Base-by-base conservation (phyloP, 2,329 filamentous ascomycete genomes). In the Penicillium italicum region DNA sequence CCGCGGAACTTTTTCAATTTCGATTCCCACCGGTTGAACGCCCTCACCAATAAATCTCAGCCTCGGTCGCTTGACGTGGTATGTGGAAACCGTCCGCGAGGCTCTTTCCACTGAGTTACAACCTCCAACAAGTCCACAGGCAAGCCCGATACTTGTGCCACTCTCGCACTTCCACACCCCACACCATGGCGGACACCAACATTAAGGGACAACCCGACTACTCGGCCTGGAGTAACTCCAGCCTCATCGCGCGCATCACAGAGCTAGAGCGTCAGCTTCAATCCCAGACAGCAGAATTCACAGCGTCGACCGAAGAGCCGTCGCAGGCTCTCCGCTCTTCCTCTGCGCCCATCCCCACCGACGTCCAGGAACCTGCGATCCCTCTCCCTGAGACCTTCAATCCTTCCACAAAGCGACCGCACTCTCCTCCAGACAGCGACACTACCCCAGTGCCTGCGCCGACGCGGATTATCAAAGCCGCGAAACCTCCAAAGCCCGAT, bases 231-330 rank as follows among this genome's bases (percentile, higher is more conserved):
- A 85, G 82, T 51, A 85, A 84, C 59, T 80, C 85, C 37, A 83
- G 83, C 42, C 82, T 94, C 36, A 82, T 94, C 41, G 76, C 82
- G 61, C 82, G 87, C 38, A 85, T 95, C 43, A 81, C 79, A 16
- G 77, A 83, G 49, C 79, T 94, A 7, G 90, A 95, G 71, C 70
- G 78, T 5, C 81, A 90, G 66, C 74, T 91, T 14, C 79, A 82
- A 50, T 74, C 69, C n/a, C 78, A 79, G 42, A 80, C 75, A 24
- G 61, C 72, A 16, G 74, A 66, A 51, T 75, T 68, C 16, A 59
- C 65, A 10, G 42, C 60, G 16, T 18, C 59, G 4, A 50, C 61
- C 14, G 26, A 50, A 26, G 33, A 51, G 4, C 34, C 50, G 12
- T 38, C 45, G 4, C 42, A 53, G 14, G 45, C 31, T 46, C 28